Conservation (phyloP, 2,329 filamentous ascomycete species). For the Pyrenophora teres region DNA sequence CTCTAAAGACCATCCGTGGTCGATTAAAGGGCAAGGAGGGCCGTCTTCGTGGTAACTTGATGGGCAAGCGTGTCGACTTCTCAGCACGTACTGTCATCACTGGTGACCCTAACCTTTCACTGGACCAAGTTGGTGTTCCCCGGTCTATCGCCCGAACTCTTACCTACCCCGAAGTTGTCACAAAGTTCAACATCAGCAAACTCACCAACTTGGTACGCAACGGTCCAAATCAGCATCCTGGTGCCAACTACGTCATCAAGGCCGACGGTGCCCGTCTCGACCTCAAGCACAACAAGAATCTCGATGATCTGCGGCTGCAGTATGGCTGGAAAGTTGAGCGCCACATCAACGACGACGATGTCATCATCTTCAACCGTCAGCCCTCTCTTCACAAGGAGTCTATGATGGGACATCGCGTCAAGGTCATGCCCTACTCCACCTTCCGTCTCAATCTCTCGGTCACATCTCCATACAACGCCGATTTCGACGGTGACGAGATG, state of each 20-base stretch:
- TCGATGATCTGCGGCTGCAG: slow-evolving; percentile 82
- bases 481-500: slow-evolving; percentile 99
- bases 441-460: slow-evolving; percentile 97
- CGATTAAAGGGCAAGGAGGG: slow-evolving; percentile 99
- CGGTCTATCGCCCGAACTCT: slow-evolving; percentile 89
- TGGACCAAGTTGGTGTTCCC: slow-evolving; percentile 97
- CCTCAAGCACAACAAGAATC: slow-evolving; percentile 87
- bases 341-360: slow-evolving; percentile 93
- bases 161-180: slow-evolving; percentile 97
- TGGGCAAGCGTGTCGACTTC: slow-evolving; percentile 96
- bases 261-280: slow-evolving; percentile 94
- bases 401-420: slow-evolving; percentile 99
- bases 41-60: slow-evolving; percentile 95
- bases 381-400: slow-evolving; percentile 99
- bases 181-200: slow-evolving; percentile 95
- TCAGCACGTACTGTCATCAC: slow-evolving; percentile 99
- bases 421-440: slow-evolving; percentile 98
- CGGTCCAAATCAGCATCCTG: slow-evolving; percentile 91
- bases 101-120: slow-evolving; percentile 92
- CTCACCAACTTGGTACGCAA: slow-evolving; percentile 88
- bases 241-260: slow-evolving; percentile 94
- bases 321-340: slow-evolving; percentile 99
- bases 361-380: slow-evolving; percentile 99
- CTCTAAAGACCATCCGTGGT: slow-evolving; percentile 94
- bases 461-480: slow-evolving; percentile 98